Evolutionary conservation across 495 filamentous ascomycete genomes (phyloP), one percentile per base, ranked within the genome.

Genomic region (Xylaria nigripes): DNA sequence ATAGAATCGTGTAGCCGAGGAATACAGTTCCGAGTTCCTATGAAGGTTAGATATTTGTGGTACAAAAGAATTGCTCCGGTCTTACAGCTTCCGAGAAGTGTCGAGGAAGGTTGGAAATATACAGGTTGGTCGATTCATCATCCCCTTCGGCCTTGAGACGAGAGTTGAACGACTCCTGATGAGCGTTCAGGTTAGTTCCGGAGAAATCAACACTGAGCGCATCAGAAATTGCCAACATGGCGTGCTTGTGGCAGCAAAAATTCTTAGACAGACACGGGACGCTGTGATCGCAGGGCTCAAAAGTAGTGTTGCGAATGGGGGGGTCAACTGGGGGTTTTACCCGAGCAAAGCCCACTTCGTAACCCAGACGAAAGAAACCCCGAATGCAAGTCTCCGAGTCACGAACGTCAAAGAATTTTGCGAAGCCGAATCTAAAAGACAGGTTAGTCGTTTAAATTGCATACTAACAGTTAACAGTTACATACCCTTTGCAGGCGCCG

Each of bases 301-400:
- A 16, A 43, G 47, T 6, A 55, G 16, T 16, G 34, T 38, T 32
- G 21, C 16, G 21, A 34, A 22, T 48, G 45, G 34, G 21, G 30
- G 36, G 38, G 34, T 24, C 42, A 45, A 32, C 34, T 10, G 25
- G 44, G 43, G 43, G 41, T 23, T 43, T 56, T 74, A 91, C 90
- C 65, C 88, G 79, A 55, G 94, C 93, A 72, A 96, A 99, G 63
- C 90, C 93, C 54, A 92, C 91, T 72, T 99, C 93, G 63, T 97
- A 97, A 38, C 91, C 91, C 50, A 90, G 80, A 61, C 86, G 85
- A 66, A 89, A 90, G 64, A 99, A 94, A n/a, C 86, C 92, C 34
- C 89, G 87, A 69, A 99, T 97, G 72, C 91, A 96, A 55, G 86
- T 86, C 72, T 96, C 90, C 15, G 92, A 94, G 56, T 95, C 86